These are phyloP conservation scores for Rhizoclosmatium globosum DNA, from an alignment of 192 early-diverging fungal species.

Conservation along the genomic window DNA sequence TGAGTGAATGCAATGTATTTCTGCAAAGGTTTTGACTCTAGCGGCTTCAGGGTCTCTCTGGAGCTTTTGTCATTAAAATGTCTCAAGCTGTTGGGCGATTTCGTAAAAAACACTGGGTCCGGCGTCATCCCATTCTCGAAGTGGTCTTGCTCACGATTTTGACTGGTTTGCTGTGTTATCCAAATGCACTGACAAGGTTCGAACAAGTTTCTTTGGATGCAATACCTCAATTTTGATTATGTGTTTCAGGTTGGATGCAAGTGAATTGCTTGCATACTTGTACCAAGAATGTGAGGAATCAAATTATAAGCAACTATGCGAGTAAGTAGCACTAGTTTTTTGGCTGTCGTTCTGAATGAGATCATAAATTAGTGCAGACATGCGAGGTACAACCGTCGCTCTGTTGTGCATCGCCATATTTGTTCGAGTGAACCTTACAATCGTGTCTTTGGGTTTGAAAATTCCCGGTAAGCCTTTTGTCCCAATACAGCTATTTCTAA, in stretches of 20 bases:
- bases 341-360: neutral
- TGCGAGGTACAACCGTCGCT: constrained; percentile 10
- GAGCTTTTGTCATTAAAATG: constrained; percentile 80
- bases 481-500: neutral
- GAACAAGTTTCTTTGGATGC: neutral
- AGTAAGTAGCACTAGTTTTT: constrained; percentile 22
- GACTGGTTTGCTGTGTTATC: constrained; percentile 81
- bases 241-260: constrained; percentile 72
- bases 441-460: constrained; percentile 52
- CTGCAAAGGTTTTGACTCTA: neutral
- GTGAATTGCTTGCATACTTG: constrained; percentile 84
- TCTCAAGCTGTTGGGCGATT: constrained; percentile 74
- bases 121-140: constrained; percentile 76
- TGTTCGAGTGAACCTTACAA: constrained; percentile 43
- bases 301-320: constrained; percentile 49
- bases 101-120: constrained; percentile 77
- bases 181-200: constrained; percentile 84
- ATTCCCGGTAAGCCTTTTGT: constrained; percentile 30
- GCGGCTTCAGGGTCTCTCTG: constrained; percentile 74
- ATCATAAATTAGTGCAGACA: neutral
- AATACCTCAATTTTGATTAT: neutral
- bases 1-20: constrained; percentile 10
- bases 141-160: constrained; percentile 72
- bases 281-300: constrained; percentile 85
- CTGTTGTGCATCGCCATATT: constrained; percentile 41